Conservation (phyloP, 176 grass and related monocot species). For the Oryza coarctata region DNA sequence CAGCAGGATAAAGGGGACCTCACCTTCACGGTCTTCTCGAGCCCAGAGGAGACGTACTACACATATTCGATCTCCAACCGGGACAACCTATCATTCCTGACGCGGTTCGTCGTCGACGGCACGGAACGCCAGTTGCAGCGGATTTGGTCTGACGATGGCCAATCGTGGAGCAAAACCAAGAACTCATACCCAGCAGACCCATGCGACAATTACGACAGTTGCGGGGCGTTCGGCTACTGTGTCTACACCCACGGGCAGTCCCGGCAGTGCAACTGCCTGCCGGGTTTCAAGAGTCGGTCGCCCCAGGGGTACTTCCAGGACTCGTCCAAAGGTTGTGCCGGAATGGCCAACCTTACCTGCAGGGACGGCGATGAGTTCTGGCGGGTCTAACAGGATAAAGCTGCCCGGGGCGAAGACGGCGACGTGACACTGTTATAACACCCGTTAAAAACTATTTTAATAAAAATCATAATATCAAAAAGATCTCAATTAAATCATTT, state of each 20-base stretch:
- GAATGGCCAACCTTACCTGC: slow-evolving; percentile 40
- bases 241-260: not conserved
- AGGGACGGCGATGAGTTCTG: slow-evolving; percentile 46
- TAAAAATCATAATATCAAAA: no score
- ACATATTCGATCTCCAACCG: slow-evolving; percentile 2
- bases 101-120: slow-evolving; percentile 17
- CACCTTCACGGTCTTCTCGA: slow-evolving; percentile 8
- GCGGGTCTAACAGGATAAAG: slow-evolving; percentile 41
- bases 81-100: not conserved
- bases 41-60: slow-evolving; percentile 40
- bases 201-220: slow-evolving; percentile 39
- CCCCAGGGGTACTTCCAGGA: slow-evolving; percentile 10
- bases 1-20: not conserved
- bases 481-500: no score
- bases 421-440: not conserved
- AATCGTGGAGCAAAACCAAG: slow-evolving; percentile 31
- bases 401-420: slow-evolving; percentile 39
- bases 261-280: slow-evolving; percentile 40
- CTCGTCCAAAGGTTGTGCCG: slow-evolving; percentile 31
- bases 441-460: no score
- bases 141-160: not conserved
- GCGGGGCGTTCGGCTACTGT: slow-evolving; percentile 54
- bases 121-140: slow-evolving; percentile 16
- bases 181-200: slow-evolving; percentile 36
- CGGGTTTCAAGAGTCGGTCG: slow-evolving; percentile 42